Conservation (phyloP, 352 stramenopile species). For the Globisporangium takayamanum region DNA sequence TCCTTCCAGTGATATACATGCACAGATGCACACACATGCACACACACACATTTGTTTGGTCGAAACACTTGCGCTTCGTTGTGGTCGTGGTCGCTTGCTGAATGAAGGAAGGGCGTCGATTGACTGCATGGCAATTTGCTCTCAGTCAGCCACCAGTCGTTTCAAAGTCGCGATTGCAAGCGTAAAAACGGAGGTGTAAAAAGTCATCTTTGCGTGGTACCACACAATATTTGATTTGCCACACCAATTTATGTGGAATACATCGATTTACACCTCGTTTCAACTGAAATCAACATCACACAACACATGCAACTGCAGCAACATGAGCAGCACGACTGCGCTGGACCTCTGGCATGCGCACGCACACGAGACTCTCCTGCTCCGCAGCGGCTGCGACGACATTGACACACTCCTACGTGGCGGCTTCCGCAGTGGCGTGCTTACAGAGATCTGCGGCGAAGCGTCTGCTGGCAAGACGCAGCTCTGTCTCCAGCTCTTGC, state of each 20-base stretch:
- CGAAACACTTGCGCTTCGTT: neutral
- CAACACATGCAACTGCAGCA: neutral
- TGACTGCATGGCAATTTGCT: too few species aligned
- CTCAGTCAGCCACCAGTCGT: too few species aligned
- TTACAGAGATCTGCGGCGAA: slow-evolving; percentile 74
- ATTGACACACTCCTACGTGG: slow-evolving; percentile 54
- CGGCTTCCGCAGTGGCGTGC: slow-evolving; percentile 56
- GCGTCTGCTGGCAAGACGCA: slow-evolving; percentile 78
- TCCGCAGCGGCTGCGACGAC: slow-evolving; percentile 48
- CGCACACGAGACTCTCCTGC: slow-evolving; percentile 15
- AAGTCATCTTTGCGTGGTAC: too few species aligned
- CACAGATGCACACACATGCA: slow-evolving; percentile 1
- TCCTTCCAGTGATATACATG: slow-evolving; percentile 26
- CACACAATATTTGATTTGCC: too few species aligned
- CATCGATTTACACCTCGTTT: neutral
- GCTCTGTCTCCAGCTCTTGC: slow-evolving; percentile 64
- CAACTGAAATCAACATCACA: too few species aligned
- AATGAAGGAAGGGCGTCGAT: too few species aligned
- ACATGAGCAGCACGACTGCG: slow-evolving; percentile 20
- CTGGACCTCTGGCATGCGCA: slow-evolving; percentile 35
- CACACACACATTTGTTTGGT: neutral
- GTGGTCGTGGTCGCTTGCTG: neutral
- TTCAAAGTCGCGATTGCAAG: too few species aligned
- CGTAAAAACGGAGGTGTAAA: too few species aligned
- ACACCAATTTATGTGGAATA: neutral